Evolutionary conservation across 352 stramenopile species (phyloP).

Genomic region (Phytophthora sp.): DNA sequence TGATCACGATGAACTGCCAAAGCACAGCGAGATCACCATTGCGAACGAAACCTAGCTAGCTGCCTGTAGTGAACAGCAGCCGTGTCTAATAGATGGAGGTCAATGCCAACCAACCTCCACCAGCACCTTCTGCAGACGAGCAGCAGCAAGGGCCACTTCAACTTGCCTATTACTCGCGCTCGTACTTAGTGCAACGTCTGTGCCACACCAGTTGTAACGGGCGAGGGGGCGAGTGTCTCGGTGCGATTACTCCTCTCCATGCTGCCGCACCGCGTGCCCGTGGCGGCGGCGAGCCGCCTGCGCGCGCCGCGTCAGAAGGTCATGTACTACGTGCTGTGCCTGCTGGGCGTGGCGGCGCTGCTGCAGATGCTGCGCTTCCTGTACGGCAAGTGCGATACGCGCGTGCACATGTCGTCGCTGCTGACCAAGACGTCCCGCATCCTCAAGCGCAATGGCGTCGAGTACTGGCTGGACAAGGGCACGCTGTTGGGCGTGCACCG

Average conservation of each 20-base stretch:
- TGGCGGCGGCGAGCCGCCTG: slow-evolving; percentile 15
- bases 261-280: slow-evolving; percentile 36
- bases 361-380: slow-evolving; percentile 61
- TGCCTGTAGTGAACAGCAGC: no score
- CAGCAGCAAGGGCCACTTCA: no score
- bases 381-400: slow-evolving; percentile 81
- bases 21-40: no score
- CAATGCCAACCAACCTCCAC: no score
- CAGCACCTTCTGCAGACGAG: no score
- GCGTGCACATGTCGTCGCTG: slow-evolving; percentile 66
- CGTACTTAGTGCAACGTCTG: slow-evolving; percentile 21
- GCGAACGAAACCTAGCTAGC: no score
- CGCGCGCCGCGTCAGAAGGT: slow-evolving; percentile 26
- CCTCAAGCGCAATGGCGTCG: slow-evolving; percentile 64
- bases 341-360: slow-evolving; percentile 30
- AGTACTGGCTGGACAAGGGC: slow-evolving; percentile 88
- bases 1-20: no score
- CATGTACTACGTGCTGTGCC: slow-evolving; percentile 34
- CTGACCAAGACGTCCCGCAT: slow-evolving; percentile 72
- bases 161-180: neutral
- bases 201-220: slow-evolving; percentile 19
- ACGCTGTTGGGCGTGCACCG: slow-evolving; percentile 75
- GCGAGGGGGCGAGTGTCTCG: neutral
- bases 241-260: slow-evolving; percentile 23
- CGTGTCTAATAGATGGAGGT: no score